phyloP scores from a whole-genome alignment of 805 yeast species.

The Nakazawaea wickerhamii region DNA sequence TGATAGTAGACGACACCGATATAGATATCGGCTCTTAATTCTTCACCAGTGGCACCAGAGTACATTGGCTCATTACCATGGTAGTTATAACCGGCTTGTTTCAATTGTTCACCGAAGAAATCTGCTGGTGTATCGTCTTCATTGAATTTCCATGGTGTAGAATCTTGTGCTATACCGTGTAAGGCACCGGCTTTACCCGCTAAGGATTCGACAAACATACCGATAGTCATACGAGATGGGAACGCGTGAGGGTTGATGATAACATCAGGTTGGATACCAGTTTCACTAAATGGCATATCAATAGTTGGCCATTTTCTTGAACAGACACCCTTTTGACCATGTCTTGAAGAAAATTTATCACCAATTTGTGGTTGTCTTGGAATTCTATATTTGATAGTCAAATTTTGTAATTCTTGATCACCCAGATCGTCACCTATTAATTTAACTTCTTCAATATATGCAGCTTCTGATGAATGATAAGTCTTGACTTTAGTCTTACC shows the following conservation, averaged over 20 bases:
- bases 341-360: conserved; percentile 95
- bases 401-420: conserved; percentile 73
- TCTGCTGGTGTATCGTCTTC: conserved; percentile 96
- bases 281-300: conserved; percentile 95
- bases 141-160: conserved; percentile 92
- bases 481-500: conserved; percentile 91
- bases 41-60: conserved; percentile 98
- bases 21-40: conserved; percentile 90
- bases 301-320: conserved; percentile 96
- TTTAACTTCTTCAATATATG: conserved; percentile 92
- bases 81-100: conserved; percentile 86
- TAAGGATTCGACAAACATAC: conserved; percentile 96
- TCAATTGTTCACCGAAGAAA: conserved; percentile 90
- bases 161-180: conserved; percentile 96
- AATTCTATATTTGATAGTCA: conserved; percentile 85
- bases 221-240: conserved; percentile 99
- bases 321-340: conserved; percentile 98
- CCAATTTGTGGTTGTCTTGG: conserved; percentile 94
- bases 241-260: conserved; percentile 98
- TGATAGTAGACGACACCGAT: conserved; percentile 97
- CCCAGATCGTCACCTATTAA: conserved; percentile 77
- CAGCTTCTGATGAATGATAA: conserved; percentile 92
- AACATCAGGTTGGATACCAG: conserved; percentile 96
- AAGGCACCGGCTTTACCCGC: conserved; percentile 99
- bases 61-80: conserved; percentile 99